Percentiles rank a stretch among this genome's conserved stretches.
phyloP scores from a whole-genome alignment of 2,329 filamentous ascomycete species.

The Aspergillus neoniger region DNA sequence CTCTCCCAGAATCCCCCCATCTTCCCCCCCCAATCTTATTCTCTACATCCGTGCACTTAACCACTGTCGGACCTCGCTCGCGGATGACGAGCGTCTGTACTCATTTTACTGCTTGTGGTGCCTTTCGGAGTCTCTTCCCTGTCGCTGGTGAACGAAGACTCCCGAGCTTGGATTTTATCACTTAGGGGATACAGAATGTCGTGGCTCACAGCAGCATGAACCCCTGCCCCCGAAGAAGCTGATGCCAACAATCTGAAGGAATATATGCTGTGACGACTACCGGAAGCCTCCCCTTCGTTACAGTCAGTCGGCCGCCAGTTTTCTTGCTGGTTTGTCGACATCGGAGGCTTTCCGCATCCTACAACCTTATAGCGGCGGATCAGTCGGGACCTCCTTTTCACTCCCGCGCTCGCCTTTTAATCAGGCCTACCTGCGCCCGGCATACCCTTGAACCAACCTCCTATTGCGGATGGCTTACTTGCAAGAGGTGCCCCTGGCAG shows the following conservation, averaged over 20 bases:
- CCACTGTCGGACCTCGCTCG: not conserved
- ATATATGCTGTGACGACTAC: not conserved
- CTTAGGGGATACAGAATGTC: slow-evolving; percentile 17
- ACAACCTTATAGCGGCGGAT: slow-evolving; percentile 11
- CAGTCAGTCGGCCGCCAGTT: not conserved
- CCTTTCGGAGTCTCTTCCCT: not conserved
- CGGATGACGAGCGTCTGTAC: not conserved
- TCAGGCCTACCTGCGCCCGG: not conserved
- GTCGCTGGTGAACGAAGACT: not conserved
- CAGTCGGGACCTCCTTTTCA: slow-evolving; percentile 9
- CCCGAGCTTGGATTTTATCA: not conserved
- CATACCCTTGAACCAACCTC: not conserved
- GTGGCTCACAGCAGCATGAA: slow-evolving; percentile 23
- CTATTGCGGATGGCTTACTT: slow-evolving; percentile 27
- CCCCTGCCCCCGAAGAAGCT: slow-evolving; percentile 1
- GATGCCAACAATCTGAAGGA: not conserved
- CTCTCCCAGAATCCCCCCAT: not conserved
- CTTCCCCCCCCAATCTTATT: not conserved
- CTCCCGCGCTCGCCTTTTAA: slow-evolving; percentile 3
- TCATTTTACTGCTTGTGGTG: not conserved
- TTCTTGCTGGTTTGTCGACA: not conserved
- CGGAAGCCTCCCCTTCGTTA: not conserved
- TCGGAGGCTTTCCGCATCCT: not conserved
- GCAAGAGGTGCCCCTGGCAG: slow-evolving; percentile 31
- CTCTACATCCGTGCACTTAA: not conserved